Evolutionary conservation across 192 early-diverging fungal species (phyloP), one percentile per base, ranked within the genome.

Genomic region (Spinellus fusiger): DNA sequence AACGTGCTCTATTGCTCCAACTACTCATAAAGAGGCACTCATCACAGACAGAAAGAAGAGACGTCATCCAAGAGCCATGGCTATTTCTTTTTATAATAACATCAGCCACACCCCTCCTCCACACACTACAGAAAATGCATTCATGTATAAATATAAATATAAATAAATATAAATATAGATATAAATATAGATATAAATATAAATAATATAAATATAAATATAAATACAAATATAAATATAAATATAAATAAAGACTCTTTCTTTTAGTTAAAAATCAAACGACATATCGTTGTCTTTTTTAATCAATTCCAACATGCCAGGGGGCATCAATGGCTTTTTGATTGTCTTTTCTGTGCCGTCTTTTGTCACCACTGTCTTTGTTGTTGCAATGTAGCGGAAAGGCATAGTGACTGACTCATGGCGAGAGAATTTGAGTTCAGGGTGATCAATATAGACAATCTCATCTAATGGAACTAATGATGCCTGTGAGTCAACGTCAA

Each of bases 401-500:
- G 90, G 90, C 85, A 93, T 83, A 13, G 84, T 81, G 1, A 89
- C 89, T 6, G 79, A 81, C 65, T 93, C 88, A 34, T 77, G 75
- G 64, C 83, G 86, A 46, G 74, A 68, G 37, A 93, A 70, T 54
- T 73, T 70, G 37, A 91, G 82, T 48, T 89, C 86, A 7, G 91
- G 91, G 37, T 79, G 75, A 69, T 93, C 91, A 49, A 90, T 73
- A 61, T 78, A 93, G 20, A 74, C 65, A 10, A 93, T 77, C 61
- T 89, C 22, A 25, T 76, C 69, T 66, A 93, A 65, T 38, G 79
- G 75, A 35, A 71, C 83, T 80, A 61, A 18, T 31, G 2, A 35
- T 53, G 26, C 26, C 1, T 3, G 47, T 40, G n/a, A 37, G 13
- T 37, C 35, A 9, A 13, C 13, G 6, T 0, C 13, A 28, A 27